A percentile compares a stretch with the other conserved stretches of the same genome.
These are phyloP conservation scores for Suillus placidus DNA, from an alignment of 768 basidiomycete species.

Conservation along the genomic window DNA sequence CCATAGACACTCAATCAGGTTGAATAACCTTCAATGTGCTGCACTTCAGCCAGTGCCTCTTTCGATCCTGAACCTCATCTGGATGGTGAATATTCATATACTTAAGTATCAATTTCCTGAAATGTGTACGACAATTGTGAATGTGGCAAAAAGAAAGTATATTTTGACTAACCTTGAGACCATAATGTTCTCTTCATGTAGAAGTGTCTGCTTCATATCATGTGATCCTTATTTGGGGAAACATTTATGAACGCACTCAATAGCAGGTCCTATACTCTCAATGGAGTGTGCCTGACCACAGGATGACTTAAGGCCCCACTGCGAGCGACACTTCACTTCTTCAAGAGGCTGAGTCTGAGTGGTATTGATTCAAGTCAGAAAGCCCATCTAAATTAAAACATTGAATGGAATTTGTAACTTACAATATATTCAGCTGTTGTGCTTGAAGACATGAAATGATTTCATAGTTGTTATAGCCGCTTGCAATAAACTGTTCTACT, in stretches of 20 bases:
- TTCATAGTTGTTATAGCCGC: too few relatives aligned
- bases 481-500: too few relatives aligned
- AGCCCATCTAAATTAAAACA: too few relatives aligned
- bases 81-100: conserved; percentile 21
- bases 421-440: too few relatives aligned
- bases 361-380: too few relatives aligned
- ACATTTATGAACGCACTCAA: conserved; percentile 19
- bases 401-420: too few relatives aligned
- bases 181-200: conserved; percentile 27
- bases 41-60: conserved; percentile 26
- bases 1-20: too few relatives aligned
- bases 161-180: conserved; percentile 25
- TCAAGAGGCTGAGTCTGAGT: too few relatives aligned
- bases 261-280: conserved; percentile 22
- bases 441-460: too few relatives aligned
- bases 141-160: not conserved
- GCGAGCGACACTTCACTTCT: too few relatives aligned
- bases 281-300: conserved; percentile 11
- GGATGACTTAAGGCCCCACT: too few relatives aligned
- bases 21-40: too few relatives aligned
- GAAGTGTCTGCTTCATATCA: conserved; percentile 25
- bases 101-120: not conserved
- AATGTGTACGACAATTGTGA: not conserved
- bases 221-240: conserved; percentile 32
- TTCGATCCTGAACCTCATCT: conserved; percentile 24